Conservation (phyloP, 352 stramenopile genomes). For the Globisporangium solare region DNA sequence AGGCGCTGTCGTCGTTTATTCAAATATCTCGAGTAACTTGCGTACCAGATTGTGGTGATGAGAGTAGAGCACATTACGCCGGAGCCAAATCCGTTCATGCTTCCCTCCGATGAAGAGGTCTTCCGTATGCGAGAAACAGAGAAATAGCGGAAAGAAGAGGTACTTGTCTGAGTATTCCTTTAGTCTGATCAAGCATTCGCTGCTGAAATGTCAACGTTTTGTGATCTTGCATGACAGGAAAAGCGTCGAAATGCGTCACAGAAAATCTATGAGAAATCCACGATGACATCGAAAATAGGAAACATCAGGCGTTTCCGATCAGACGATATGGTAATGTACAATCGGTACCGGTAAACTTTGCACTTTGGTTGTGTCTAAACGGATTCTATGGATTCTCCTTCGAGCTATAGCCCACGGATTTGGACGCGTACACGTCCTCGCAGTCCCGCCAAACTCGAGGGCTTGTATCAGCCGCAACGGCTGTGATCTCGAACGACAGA, state of each 20-base stretch:
- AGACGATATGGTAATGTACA: slow-evolving; percentile 39
- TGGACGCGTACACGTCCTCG: slow-evolving; percentile 54
- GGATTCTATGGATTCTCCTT: neutral
- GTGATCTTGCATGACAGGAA: slow-evolving; percentile 16
- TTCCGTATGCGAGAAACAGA: slow-evolving; percentile 92
- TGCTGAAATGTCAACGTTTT: too few relatives aligned
- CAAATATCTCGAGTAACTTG: too few relatives aligned
- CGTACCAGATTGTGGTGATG: neutral
- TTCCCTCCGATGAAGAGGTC: slow-evolving; percentile 93
- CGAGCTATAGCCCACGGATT: slow-evolving; percentile 26
- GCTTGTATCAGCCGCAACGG: slow-evolving; percentile 71
- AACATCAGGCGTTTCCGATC: slow-evolving; percentile 75
- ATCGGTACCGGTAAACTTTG: neutral
- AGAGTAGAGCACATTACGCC: slow-evolving; percentile 30
- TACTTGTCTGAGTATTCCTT: slow-evolving; percentile 1
- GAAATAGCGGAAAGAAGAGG: slow-evolving; percentile 80
- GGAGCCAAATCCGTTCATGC: slow-evolving; percentile 87
- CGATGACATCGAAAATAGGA: slow-evolving; percentile 67
- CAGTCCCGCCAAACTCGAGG: slow-evolving; percentile 74
- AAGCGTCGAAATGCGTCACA: slow-evolving; percentile 54
- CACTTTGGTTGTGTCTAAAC: neutral
- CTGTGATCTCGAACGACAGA: slow-evolving; percentile 79
- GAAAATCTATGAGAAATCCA: slow-evolving; percentile 91
- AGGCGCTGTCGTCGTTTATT: neutral
- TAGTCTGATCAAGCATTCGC: neutral